These are phyloP conservation scores for Gynandropsis gynandra DNA, from an alignment of 345 rosid genomes.

Conservation along the genomic window DNA sequence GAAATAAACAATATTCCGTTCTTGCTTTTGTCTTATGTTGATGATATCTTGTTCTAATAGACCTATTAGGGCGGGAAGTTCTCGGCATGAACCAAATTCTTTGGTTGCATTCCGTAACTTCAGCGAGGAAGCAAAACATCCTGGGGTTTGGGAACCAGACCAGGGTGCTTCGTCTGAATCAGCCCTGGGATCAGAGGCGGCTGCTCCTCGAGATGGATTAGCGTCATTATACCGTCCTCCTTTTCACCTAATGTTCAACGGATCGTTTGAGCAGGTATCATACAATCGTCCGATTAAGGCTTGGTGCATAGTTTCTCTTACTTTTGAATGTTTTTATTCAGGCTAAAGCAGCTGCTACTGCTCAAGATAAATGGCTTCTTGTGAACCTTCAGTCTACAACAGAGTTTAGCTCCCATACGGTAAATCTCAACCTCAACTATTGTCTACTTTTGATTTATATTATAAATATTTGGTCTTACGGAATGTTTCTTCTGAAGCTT, in stretches of 20 bases:
- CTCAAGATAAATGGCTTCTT: constrained; percentile 90
- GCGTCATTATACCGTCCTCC: constrained; percentile 79
- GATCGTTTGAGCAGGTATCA: constrained; percentile 67
- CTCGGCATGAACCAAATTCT: constrained; percentile 45
- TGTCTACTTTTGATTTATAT: neutral
- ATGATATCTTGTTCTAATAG: constrained; percentile 28
- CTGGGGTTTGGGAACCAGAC: constrained; percentile 58
- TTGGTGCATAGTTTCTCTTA: constrained; percentile 9
- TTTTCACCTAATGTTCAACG: constrained; percentile 59
- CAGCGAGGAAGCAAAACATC: constrained; percentile 74
- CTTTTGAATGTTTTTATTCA: constrained; percentile 25
- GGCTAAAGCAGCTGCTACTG: constrained; percentile 75
- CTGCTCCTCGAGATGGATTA: constrained; percentile 56
- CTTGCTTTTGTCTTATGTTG: constrained; percentile 4
- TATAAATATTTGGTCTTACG: constrained; percentile 17
- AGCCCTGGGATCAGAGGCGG: constrained; percentile 17
- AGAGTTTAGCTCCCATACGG: constrained; percentile 92
- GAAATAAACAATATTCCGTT: too few relatives aligned
- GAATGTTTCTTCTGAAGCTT: constrained; percentile 43
- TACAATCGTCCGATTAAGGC: neutral
- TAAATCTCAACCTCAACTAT: constrained; percentile 12
- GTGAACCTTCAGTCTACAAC: constrained; percentile 86
- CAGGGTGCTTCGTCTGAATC: constrained; percentile 38
- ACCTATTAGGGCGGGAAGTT: constrained; percentile 41
- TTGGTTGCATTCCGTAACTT: constrained; percentile 85